A percentile compares a stretch with the other conserved stretches of the same genome.
These are phyloP conservation scores for Sherardia arvensis DNA, from an alignment of 257 asterid species.

Conservation along the genomic window DNA sequence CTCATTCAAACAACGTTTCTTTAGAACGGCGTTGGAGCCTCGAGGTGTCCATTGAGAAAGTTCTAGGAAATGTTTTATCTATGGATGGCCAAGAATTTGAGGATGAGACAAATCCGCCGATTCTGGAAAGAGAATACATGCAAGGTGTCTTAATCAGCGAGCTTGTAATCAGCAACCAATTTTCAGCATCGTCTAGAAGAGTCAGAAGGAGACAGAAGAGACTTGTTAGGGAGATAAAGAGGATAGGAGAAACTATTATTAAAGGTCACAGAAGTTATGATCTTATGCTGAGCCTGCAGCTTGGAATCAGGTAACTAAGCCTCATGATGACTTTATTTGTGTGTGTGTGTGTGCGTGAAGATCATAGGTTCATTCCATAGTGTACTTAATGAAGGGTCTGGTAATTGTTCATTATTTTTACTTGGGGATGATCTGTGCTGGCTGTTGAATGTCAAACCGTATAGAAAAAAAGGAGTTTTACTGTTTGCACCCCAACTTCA, in stretches of 20 bases:
- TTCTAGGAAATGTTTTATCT: conserved; percentile 51
- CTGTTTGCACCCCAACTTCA: background rate
- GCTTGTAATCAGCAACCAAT: conserved; percentile 51
- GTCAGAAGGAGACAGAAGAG: conserved; percentile 61
- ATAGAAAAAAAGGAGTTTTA: background rate
- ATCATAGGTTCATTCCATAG: background rate
- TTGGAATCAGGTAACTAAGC: conserved; percentile 75
- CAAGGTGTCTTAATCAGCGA: conserved; percentile 92
- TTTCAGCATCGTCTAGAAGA: conserved; percentile 69
- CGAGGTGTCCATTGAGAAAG: conserved; percentile 84
- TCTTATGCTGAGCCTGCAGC: conserved; percentile 94
- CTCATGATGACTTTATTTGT: background rate
- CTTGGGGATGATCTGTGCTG: background rate
- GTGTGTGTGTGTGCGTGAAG: background rate
- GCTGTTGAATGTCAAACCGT: background rate
- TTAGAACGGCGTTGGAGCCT: conserved; percentile 90
- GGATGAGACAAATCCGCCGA: conserved; percentile 46
- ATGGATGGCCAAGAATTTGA: conserved; percentile 37
- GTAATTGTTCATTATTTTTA: background rate
- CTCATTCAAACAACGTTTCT: conserved; percentile 44
- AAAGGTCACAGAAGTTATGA: conserved; percentile 99
- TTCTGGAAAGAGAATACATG: conserved; percentile 93
- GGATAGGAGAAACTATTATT: conserved; percentile 82
- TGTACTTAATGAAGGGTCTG: no score
- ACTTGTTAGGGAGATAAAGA: conserved; percentile 64